Conservation (phyloP, 768 basidiomycete species). For the Pilatotrama ljubarskyi region DNA sequence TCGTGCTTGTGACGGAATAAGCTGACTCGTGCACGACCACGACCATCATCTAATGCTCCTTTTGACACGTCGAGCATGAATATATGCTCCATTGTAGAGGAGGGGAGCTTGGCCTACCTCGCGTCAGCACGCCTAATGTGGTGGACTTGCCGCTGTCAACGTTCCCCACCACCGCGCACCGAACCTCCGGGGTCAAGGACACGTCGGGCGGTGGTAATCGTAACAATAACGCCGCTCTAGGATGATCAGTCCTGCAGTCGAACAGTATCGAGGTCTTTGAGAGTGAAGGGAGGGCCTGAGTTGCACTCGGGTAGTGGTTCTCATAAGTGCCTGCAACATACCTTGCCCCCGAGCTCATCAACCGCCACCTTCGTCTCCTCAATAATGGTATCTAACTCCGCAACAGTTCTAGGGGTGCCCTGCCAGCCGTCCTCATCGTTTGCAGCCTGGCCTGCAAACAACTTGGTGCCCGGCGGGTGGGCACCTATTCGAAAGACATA, state of each 20-base stretch:
- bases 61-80: neutral
- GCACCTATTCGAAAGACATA: slow-evolving; percentile 73
- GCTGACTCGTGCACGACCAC: slow-evolving; percentile 80
- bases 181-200: slow-evolving; percentile 83
- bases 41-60: slow-evolving; percentile 81
- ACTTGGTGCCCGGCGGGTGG: slow-evolving; percentile 54
- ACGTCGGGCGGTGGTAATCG: slow-evolving; percentile 77
- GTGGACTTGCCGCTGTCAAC: slow-evolving; percentile 95
- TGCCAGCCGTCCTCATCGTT: slow-evolving; percentile 53
- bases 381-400: slow-evolving; percentile 52
- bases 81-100: neutral
- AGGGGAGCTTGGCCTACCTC: slow-evolving; percentile 50
- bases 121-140: slow-evolving; percentile 91
- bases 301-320: neutral
- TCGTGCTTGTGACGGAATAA: slow-evolving; percentile 98
- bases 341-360: slow-evolving; percentile 83
- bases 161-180: slow-evolving; percentile 95
- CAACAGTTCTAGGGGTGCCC: slow-evolving; percentile 49
- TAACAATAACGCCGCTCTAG: slow-evolving; percentile 61
- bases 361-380: slow-evolving; percentile 48
- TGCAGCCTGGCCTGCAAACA: slow-evolving; percentile 55
- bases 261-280: slow-evolving; percentile 58
- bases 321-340: slow-evolving; percentile 31
- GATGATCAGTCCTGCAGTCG: slow-evolving; percentile 45
- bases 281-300: too few species aligned